A percentile compares a stretch with the other conserved stretches of the same genome.
Evolutionary conservation across 192 early-diverging fungal genomes (phyloP).

Genomic region (Entomortierella parvispora): DNA sequence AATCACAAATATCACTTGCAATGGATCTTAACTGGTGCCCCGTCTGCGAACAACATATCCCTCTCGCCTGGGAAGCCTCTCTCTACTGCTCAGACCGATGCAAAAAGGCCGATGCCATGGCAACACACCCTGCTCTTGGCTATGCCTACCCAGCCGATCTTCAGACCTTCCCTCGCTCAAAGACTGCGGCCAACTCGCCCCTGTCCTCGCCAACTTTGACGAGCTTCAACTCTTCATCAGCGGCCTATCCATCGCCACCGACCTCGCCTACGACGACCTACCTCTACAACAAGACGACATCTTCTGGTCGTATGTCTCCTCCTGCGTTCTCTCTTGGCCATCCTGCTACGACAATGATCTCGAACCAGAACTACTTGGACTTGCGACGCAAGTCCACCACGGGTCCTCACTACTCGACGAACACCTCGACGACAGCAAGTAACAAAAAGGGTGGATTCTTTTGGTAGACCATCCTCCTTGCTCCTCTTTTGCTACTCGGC

Average conservation of each 20-base stretch:
- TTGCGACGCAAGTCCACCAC: conserved; percentile 39
- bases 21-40: conserved; percentile 57
- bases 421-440: conserved; percentile 18
- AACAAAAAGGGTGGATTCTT: conserved; percentile 42
- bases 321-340: conserved; percentile 44
- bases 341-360: conserved; percentile 6
- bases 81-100: conserved; percentile 53
- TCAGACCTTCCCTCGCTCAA: conserved; percentile 39
- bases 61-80: conserved; percentile 51
- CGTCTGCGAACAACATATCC: conserved; percentile 54
- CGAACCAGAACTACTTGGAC: conserved; percentile 5
- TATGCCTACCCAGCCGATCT: conserved; percentile 44
- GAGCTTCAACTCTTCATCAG: conserved; percentile 22
- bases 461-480: conserved; percentile 20
- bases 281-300: conserved; percentile 40
- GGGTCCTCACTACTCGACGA: conserved; percentile 45
- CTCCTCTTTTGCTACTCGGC: background rate
- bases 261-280: conserved; percentile 49
- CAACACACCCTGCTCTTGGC: conserved; percentile 37
- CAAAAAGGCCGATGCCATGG: conserved; percentile 51
- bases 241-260: conserved; percentile 36
- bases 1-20: conserved; percentile 2
- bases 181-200: conserved; percentile 20
- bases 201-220: conserved; percentile 42
- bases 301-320: conserved; percentile 45